These are phyloP conservation scores for Pyrenophora tritici-repentis DNA, from an alignment of 2,329 filamentous ascomycete genomes.

Conservation along the genomic window DNA sequence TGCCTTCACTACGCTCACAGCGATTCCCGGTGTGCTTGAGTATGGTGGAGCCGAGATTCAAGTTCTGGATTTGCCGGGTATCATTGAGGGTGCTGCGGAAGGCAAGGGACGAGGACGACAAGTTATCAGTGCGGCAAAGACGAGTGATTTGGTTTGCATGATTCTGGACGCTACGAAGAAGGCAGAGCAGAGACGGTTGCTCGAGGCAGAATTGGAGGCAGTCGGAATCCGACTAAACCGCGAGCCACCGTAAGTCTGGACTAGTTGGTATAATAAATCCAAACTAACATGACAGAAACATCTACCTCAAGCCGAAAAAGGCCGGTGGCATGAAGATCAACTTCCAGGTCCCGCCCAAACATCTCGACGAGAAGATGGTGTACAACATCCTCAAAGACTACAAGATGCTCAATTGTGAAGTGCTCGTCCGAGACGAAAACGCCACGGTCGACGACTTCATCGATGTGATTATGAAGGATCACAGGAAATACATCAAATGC, in stretches of 20 bases:
- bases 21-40: conserved; percentile 94
- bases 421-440: conserved; percentile 91
- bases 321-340: conserved; percentile 99
- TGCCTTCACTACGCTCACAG: conserved; percentile 95
- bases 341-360: conserved; percentile 85
- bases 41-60: conserved; percentile 98
- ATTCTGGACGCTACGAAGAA: conserved; percentile 95
- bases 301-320: conserved; percentile 95
- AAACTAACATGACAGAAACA: conserved; percentile 67
- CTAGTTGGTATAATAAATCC: too few species aligned
- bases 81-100: conserved; percentile 95
- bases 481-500: conserved; percentile 92
- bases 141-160: conserved; percentile 96
- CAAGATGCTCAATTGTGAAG: conserved; percentile 97
- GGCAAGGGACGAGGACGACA: conserved; percentile 95
- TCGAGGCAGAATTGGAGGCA: conserved; percentile 92
- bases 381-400: conserved; percentile 98
- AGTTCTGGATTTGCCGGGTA: conserved; percentile 94
- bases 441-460: conserved; percentile 97
- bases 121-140: conserved; percentile 98
- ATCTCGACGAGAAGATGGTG: conserved; percentile 95
- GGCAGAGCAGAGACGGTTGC: conserved; percentile 84
- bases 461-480: conserved; percentile 99
- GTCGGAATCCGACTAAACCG: conserved; percentile 93
- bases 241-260: conserved; percentile 84